Percentiles rank a stretch among this genome's conserved stretches.
Conservation (phyloP, 257 asterid species). For the Nicotiana tomentosiformis region DNA sequence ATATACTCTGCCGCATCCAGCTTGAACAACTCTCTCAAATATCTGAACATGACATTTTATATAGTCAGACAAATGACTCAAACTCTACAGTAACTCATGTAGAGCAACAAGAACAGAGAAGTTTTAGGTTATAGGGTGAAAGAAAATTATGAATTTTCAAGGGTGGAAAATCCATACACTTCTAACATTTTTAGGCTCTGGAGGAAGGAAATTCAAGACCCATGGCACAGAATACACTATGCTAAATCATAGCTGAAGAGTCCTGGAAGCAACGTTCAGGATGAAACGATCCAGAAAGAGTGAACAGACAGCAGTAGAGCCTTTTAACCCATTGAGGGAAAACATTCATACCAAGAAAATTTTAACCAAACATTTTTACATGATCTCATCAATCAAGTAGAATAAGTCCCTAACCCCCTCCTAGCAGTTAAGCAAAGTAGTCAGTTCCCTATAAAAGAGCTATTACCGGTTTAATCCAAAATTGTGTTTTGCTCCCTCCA, state of each 20-base stretch:
- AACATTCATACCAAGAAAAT: not conserved
- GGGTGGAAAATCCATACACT: not conserved
- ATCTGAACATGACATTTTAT: conserved; percentile 54
- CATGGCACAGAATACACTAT: not conserved
- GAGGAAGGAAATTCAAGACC: not conserved
- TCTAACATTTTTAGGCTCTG: not conserved
- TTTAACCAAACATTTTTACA: not conserved
- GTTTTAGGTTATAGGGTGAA: not conserved
- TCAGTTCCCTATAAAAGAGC: not conserved
- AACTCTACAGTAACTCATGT: not conserved
- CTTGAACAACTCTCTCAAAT: conserved; percentile 88
- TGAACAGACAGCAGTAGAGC: not conserved
- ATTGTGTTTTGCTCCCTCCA: not conserved
- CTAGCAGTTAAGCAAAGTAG: not conserved
- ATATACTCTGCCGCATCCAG: conserved; percentile 91
- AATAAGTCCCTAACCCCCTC: not conserved
- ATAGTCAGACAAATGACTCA: conserved; percentile 9
- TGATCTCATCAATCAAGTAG: not conserved
- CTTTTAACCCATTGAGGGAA: not conserved
- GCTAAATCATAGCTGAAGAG: not conserved
- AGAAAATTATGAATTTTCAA: not conserved
- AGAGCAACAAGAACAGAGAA: not conserved
- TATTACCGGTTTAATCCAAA: not conserved
- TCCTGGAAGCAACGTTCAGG: not conserved
- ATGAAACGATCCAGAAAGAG: not conserved